Evolutionary conservation across 2,329 filamentous ascomycete species (phyloP).

Genomic region (Hymenoscyphus salicellus): DNA sequence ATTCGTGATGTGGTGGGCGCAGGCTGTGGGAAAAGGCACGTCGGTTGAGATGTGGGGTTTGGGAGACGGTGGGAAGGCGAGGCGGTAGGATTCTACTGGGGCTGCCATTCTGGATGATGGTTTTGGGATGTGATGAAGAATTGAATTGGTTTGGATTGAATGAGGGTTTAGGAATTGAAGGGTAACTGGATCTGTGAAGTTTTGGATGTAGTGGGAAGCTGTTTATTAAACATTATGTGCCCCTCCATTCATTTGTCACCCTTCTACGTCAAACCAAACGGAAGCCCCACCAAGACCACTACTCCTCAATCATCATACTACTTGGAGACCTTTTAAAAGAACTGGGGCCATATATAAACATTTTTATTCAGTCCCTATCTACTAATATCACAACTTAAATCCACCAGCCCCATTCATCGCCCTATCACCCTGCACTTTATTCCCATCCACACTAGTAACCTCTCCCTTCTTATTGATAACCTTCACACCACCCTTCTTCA

Average conservation of each 20-base stretch:
- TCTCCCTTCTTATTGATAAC: slow-evolving; percentile 89
- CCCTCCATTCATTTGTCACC: neutral
- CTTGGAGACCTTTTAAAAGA: neutral
- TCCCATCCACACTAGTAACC: slow-evolving; percentile 78
- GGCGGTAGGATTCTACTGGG: slow-evolving; percentile 14
- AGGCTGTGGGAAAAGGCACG: slow-evolving; percentile 31
- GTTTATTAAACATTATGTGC: neutral
- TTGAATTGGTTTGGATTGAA: neutral
- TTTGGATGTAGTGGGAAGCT: neutral
- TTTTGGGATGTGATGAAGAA: neutral
- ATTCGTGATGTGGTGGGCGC: slow-evolving; percentile 30
- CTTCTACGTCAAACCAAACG: neutral
- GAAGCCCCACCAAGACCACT: neutral
- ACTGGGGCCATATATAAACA: neutral
- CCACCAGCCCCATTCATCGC: slow-evolving; percentile 51
- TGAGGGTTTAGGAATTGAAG: neutral
- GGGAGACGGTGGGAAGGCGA: slow-evolving; percentile 10
- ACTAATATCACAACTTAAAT: slow-evolving; percentile 55
- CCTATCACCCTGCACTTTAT: slow-evolving; percentile 59
- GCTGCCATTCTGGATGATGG: slow-evolving; percentile 10
- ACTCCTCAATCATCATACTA: neutral
- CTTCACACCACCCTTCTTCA: slow-evolving; percentile 85
- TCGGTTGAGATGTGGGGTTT: slow-evolving; percentile 25
- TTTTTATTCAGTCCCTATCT: neutral
- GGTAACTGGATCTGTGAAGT: neutral